These are phyloP conservation scores for Oxytropis ochrocephala DNA, from an alignment of 306 rosid genomes.

Conservation along the genomic window DNA sequence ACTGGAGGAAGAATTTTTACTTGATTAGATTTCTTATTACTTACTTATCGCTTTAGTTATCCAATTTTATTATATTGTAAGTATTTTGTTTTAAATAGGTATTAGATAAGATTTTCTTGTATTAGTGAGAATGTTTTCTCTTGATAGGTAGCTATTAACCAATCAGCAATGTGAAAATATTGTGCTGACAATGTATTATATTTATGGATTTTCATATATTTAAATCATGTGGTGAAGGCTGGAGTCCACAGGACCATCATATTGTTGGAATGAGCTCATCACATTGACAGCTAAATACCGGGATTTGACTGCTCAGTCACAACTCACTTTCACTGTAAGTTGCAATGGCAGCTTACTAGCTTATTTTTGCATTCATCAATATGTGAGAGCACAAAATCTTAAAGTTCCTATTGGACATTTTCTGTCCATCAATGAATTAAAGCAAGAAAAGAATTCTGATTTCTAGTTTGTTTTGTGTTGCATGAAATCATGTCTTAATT, in stretches of 20 bases:
- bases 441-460: not conserved
- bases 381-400: not conserved
- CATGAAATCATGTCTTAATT: not conserved
- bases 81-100: not conserved
- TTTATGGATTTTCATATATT: slow-evolving; percentile 9
- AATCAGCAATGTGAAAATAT: not conserved
- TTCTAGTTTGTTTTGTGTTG: slow-evolving; percentile 1
- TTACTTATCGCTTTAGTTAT: not conserved
- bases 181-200: not conserved
- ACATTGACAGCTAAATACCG: slow-evolving; percentile 84
- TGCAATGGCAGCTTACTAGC: slow-evolving; percentile 15
- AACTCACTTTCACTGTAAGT: slow-evolving; percentile 80
- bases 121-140: not conserved
- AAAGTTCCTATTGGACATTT: not conserved
- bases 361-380: slow-evolving; percentile 8
- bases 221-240: slow-evolving; percentile 47
- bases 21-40: not conserved
- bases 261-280: slow-evolving; percentile 78
- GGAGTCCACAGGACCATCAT: slow-evolving; percentile 76
- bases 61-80: not conserved
- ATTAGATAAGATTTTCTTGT: not conserved
- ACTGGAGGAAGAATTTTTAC: not conserved
- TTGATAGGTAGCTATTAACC: not conserved
- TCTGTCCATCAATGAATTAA: not conserved
- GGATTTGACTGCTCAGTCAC: slow-evolving; percentile 89